These are phyloP conservation scores for Desmodesmus armatus DNA, from an alignment of 139 green algal species.

Conservation along the genomic window DNA sequence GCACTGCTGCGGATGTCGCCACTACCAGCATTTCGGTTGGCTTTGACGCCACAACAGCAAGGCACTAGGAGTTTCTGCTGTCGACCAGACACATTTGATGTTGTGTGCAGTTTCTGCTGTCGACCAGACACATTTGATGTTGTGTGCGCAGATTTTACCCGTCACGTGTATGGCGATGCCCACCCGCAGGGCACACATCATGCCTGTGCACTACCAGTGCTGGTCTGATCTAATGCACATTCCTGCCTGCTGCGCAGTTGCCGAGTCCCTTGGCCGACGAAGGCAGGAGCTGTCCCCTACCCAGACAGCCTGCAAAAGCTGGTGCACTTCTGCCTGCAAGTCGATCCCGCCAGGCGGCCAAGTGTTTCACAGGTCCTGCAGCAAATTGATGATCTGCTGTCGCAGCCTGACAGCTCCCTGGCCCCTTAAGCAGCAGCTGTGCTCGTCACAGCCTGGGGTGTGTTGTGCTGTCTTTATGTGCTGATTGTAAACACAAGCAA, in stretches of 20 bases:
- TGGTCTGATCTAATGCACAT: neutral
- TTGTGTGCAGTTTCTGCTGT: neutral
- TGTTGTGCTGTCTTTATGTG: too few species aligned
- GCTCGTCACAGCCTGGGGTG: too few species aligned
- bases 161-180: neutral
- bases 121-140: neutral
- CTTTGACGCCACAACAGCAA: neutral
- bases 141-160: neutral
- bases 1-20: neutral
- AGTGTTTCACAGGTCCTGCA: conserved; percentile 26
- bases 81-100: neutral
- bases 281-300: conserved; percentile 42
- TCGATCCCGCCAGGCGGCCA: conserved; percentile 44
- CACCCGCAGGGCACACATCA: neutral
- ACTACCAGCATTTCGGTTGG: neutral
- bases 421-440: too few species aligned
- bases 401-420: too few species aligned
- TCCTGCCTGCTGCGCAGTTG: conserved; percentile 25
- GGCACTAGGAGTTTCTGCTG: too few species aligned
- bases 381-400: conserved; percentile 9
- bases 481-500: too few species aligned
- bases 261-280: conserved; percentile 13
- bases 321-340: conserved; percentile 60
- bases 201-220: neutral
- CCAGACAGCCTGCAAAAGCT: conserved; percentile 58